These are phyloP conservation scores for Pseudocercospora eumusae DNA, from an alignment of 2,329 filamentous ascomycete genomes.

Conservation along the genomic window DNA sequence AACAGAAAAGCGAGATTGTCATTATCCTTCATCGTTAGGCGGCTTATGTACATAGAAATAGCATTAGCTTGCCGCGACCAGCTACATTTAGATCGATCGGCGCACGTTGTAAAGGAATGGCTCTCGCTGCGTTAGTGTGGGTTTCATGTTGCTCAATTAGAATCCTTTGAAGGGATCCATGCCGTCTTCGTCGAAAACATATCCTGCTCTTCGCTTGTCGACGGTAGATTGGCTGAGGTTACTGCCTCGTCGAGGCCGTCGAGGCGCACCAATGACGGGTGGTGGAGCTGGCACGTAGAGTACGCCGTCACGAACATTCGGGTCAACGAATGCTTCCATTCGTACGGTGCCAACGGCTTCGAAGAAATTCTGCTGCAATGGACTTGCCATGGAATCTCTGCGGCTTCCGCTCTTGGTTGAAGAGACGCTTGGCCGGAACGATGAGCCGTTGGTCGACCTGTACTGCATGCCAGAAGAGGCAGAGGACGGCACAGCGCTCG, in stretches of 20 bases:
- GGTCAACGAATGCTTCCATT: conserved; percentile 93
- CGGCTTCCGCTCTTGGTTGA: conserved; percentile 34
- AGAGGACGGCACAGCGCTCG: conserved; percentile 47
- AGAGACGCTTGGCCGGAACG: conserved; percentile 30
- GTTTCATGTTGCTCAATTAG: conserved; percentile 24
- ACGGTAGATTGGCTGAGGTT: conserved; percentile 35
- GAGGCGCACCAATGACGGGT: conserved; percentile 21
- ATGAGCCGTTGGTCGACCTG: conserved; percentile 28
- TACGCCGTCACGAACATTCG: conserved; percentile 38
- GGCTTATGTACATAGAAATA: conserved; percentile 17
- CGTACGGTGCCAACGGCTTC: conserved; percentile 87
- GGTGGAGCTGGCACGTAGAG: conserved; percentile 38
- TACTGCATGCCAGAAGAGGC: conserved; percentile 30
- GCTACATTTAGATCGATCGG: conserved; percentile 3
- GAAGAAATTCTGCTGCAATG: conserved; percentile 63
- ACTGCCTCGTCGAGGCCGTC: conserved; percentile 32
- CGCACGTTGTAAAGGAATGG: not conserved
- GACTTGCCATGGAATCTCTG: conserved; percentile 33
- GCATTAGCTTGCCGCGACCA: conserved; percentile 8
- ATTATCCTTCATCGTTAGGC: conserved; percentile 10
- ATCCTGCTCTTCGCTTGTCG: conserved; percentile 38
- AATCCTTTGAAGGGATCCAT: conserved; percentile 43
- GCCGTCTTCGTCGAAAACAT: conserved; percentile 41
- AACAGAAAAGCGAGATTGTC: not conserved
- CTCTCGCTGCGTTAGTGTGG: conserved; percentile 9